Percentiles rank a stretch among this genome's conserved stretches.
Evolutionary conservation across 1,139 yeast genomes (phyloP).

Genomic region (Sugiyamaella xylanicola): DNA sequence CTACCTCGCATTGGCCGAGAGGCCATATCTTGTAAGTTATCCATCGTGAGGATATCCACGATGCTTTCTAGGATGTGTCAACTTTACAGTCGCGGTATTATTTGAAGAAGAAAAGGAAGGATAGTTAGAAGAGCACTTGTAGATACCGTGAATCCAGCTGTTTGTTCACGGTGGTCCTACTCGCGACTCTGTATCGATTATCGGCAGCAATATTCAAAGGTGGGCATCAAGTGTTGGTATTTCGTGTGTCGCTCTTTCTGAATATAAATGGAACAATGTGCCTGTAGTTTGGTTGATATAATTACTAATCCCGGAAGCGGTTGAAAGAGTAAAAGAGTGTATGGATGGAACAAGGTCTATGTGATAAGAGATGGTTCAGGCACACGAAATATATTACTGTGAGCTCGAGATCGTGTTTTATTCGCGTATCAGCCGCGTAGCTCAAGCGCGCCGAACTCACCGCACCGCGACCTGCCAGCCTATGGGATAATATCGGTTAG

Average conservation of each 20-base stretch:
- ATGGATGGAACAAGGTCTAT: background rate
- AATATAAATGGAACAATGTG: background rate
- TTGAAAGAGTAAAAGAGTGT: background rate
- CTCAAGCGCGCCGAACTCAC: background rate
- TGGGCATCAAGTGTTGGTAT: background rate
- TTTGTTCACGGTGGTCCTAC: background rate
- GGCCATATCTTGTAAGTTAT: conserved; percentile 23
- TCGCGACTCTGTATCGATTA: background rate
- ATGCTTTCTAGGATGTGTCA: background rate
- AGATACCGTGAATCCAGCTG: background rate
- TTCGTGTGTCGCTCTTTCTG: too few species aligned
- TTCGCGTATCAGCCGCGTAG: conserved; percentile 15
- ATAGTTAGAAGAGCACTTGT: too few species aligned
- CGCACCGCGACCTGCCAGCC: background rate
- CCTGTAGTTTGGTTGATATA: too few species aligned
- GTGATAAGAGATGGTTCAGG: conserved; percentile 2
- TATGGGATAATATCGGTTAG: background rate
- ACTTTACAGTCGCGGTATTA: too few species aligned
- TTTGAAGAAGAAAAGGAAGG: too few species aligned
- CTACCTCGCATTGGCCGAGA: conserved; percentile 31
- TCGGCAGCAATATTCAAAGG: background rate
- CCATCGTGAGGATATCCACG: too few species aligned
- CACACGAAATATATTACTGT: conserved; percentile 1
- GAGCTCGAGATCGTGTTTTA: conserved; percentile 12
- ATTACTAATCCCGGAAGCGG: too few species aligned